Evolutionary conservation across 2,329 filamentous ascomycete genomes (phyloP), one percentile per base, ranked within the genome.

Genomic region (Pseudogymnoascus sp.): DNA sequence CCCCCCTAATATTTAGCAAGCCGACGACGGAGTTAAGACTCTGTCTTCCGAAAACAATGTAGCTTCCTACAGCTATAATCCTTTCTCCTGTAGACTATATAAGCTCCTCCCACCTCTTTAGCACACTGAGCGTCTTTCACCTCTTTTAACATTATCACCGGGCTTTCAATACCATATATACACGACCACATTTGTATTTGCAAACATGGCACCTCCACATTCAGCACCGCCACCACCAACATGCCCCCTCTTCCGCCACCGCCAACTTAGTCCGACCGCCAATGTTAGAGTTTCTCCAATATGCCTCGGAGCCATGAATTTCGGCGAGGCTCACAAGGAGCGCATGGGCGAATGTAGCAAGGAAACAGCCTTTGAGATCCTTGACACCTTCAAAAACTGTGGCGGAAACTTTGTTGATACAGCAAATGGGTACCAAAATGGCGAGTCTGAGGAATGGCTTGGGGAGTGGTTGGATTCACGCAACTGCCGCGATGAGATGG

Each of bases 401-500:
- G 85, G 85, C 4, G 86, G 86, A 5, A 88, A 88, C 74, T 86
- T 88, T 71, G 85, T 88, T 71, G 86, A 88, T 73, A 87, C 83
- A 0, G 73, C 81, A 68, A 57, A 34, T 37, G 83, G 81, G 74
- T 87, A 86, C 73, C 83, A 86, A 67, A 68, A 79, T 64, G 83
- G 80, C 62, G 73, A 86, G 68, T 84, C 81, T 0, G 84, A 86
- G 67, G 68, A 64, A 11, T 84, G 79, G 79, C 69, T 87, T 16
- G 84, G 84, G 16, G 81, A 85, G 67, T 87, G 82, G 81, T 80
- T 85, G 76, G 62, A 71, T 0, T 61, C 68, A 1, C 77, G 79
- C n/a, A 69, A 74, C 8, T 81, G 80, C 67, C 79, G 85, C 0
- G 78, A 82, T 67, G 70, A 82, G 67, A 78, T 84, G 57, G 78